These are phyloP conservation scores for Penicillium argentinense DNA, from an alignment of 495 filamentous ascomycete species.

Conservation along the genomic window DNA sequence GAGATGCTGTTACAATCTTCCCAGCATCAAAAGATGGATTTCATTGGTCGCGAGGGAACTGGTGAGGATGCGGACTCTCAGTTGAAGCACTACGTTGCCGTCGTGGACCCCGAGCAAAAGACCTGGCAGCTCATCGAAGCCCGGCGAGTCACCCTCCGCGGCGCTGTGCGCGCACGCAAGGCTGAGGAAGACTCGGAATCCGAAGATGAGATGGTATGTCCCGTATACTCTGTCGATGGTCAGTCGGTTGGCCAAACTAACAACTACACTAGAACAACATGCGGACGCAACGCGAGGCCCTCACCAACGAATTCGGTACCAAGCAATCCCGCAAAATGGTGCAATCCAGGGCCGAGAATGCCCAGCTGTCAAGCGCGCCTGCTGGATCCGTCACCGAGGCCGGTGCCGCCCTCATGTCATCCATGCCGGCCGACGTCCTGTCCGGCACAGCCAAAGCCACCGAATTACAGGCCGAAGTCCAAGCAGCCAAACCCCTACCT, in stretches of 20 bases:
- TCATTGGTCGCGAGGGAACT: conserved; percentile 71
- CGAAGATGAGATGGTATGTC: conserved; percentile 39
- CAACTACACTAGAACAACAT: conserved; percentile 42
- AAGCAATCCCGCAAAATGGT: conserved; percentile 90
- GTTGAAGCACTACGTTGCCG: conserved; percentile 82
- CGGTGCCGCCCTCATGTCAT: conserved; percentile 61
- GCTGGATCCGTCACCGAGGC: conserved; percentile 52
- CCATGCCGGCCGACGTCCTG: conserved; percentile 54
- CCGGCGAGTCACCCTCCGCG: conserved; percentile 70
- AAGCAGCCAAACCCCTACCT: conserved; percentile 75
- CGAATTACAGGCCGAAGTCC: conserved; percentile 62
- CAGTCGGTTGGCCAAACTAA: not conserved
- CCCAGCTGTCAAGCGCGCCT: conserved; percentile 57
- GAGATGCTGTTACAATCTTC: conserved; percentile 81
- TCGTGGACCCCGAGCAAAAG: conserved; percentile 73
- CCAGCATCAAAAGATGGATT: conserved; percentile 75
- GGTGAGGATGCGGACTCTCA: conserved; percentile 58
- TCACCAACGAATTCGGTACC: conserved; percentile 89
- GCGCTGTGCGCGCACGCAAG: conserved; percentile 55
- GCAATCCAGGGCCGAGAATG: conserved; percentile 72
- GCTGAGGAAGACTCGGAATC: conserved; percentile 38
- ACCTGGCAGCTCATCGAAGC: conserved; percentile 74
- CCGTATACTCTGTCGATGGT: not conserved
- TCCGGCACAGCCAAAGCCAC: conserved; percentile 64
- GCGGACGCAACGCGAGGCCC: conserved; percentile 60